These are phyloP conservation scores for Edaphochlamys debaryana DNA, from an alignment of 139 green algal species.

Conservation along the genomic window DNA sequence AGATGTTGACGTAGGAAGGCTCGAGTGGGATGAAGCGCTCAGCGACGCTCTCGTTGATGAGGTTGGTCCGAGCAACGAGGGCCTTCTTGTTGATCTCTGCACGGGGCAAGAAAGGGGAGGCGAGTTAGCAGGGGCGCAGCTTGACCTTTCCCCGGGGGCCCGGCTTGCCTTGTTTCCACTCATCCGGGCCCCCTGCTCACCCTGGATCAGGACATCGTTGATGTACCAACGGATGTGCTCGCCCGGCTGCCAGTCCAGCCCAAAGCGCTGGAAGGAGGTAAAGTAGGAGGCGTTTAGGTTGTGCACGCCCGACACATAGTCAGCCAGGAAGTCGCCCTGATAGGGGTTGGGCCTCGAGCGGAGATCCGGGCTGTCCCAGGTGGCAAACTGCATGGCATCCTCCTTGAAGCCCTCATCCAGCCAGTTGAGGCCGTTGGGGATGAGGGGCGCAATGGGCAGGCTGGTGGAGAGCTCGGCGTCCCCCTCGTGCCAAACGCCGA, in stretches of 20 bases:
- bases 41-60: not conserved
- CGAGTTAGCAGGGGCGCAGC: too few relatives aligned
- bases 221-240: constrained; percentile 30
- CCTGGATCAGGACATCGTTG: too few relatives aligned
- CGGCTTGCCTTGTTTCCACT: too few relatives aligned
- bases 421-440: too few relatives aligned
- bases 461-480: constrained; percentile 54
- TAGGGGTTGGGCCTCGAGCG: too few relatives aligned
- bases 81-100: constrained; percentile 13
- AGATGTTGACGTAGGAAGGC: constrained; percentile 66
- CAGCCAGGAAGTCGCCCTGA: too few relatives aligned
- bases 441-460: constrained; percentile 62
- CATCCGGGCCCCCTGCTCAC: constrained; percentile 69
- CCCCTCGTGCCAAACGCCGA: constrained; percentile 36
- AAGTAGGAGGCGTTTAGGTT: not conserved
- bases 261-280: constrained; percentile 52
- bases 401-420: too few relatives aligned
- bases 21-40: constrained; percentile 60
- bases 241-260: not conserved
- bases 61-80: not conserved
- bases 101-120: constrained; percentile 17
- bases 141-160: too few relatives aligned
- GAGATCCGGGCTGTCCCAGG: too few relatives aligned
- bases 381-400: not conserved
- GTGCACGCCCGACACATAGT: too few relatives aligned